Base-by-base conservation (phyloP, 345 rosid species). In the Moricandia moricandioides region DNA sequence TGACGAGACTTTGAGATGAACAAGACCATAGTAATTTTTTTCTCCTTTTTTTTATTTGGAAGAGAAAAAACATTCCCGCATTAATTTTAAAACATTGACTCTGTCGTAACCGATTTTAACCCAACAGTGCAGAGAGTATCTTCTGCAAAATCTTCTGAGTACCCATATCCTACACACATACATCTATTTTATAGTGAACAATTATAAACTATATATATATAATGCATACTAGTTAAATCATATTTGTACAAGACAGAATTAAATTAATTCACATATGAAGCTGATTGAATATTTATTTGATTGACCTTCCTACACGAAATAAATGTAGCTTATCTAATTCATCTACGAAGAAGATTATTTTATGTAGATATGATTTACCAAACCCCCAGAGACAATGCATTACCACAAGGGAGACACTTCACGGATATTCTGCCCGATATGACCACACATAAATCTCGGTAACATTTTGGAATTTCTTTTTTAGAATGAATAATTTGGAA, bases 331-430 rank as follows among this genome's bases (percentile, higher is more conserved):
- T 51, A 61, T 75, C 69, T 75, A 68, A 75, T 60, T 69, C 63
- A 68, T 68, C 47, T 61, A 52, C 3, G 35, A 61, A 49, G 62
- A 67, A 67, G 45, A 37, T 29, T 68, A 52, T 37, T 68, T 75
- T 60, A 51, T 68, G 5, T 30, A 67, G 64, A 52, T 68, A 51
- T 75, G 64, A 51, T 68, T 68, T 61, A 68, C 69, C 79, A 37
- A 75, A 68, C 69, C 69, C 49, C 74, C 79, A 51, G 69, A 69
- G 54, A 75, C 72, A 68, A 61, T 71, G 79, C 69, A 75, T 68
- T 75, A 51, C 79, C 55, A 27, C 55, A 60, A 60, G 79, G 73
- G 17, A 59, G 73, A 67, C 73, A 75, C 43, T 75, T 75, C 66
- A 60, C 66, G 78, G 73, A 75, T 75, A 68, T 68, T 52, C 47